These are phyloP conservation scores for Leishmania turanica DNA, from an alignment of 208 protist genomes.

Conservation along the genomic window DNA sequence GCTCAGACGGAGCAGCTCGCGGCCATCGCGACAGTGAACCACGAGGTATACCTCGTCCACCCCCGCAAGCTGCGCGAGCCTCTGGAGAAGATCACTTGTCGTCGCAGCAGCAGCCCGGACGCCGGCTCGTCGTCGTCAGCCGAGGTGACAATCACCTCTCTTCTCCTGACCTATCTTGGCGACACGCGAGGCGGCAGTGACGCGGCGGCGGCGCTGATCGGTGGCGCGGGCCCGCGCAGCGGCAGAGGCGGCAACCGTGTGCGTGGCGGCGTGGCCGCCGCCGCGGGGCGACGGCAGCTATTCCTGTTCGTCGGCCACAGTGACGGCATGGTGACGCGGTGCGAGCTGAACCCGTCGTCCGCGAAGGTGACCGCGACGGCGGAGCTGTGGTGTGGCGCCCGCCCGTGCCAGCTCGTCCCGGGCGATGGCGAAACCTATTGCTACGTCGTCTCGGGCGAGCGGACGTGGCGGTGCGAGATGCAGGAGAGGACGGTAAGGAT, in stretches of 20 bases:
- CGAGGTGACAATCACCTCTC: conserved; percentile 53
- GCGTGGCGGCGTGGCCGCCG: conserved; percentile 1
- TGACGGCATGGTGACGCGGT: conserved; percentile 71
- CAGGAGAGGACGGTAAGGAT: conserved; percentile 58
- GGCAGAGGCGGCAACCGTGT: background rate
- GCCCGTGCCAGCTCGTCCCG: conserved; percentile 66
- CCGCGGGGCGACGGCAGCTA: conserved; percentile 33
- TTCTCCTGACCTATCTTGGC: conserved; percentile 78
- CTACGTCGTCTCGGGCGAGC: conserved; percentile 67
- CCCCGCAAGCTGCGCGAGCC: conserved; percentile 61
- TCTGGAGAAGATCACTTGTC: conserved; percentile 66
- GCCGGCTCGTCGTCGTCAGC: background rate
- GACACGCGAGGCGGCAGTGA: conserved; percentile 12
- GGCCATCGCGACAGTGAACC: conserved; percentile 63
- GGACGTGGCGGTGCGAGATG: conserved; percentile 75
- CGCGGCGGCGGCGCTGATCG: conserved; percentile 12
- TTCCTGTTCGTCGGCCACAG: conserved; percentile 80
- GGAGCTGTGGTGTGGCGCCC: conserved; percentile 55
- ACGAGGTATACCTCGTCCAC: conserved; percentile 76
- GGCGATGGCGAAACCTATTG: conserved; percentile 75
- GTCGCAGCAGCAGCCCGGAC: background rate
- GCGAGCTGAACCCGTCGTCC: conserved; percentile 59
- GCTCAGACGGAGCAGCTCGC: conserved; percentile 43
- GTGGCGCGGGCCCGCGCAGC: conserved; percentile 5
- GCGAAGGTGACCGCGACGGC: conserved; percentile 56